Evolutionary conservation across 805 yeast genomes (phyloP).

Genomic region (Yamadazyma nakazawae): DNA sequence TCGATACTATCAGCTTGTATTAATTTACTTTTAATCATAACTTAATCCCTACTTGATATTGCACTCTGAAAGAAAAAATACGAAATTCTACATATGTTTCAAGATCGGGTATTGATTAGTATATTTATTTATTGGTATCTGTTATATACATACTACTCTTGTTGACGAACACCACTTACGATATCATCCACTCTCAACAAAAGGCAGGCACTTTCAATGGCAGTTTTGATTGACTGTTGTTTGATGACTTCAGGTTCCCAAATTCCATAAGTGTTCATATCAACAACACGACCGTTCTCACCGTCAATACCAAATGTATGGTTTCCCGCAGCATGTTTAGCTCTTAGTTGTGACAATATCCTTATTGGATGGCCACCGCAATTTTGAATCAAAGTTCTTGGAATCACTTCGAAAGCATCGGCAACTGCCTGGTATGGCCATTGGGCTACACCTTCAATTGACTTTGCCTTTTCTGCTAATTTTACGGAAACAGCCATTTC

Average conservation of each 20-base stretch:
- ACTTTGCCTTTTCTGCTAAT: slow-evolving; percentile 85
- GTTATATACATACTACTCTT: slow-evolving; percentile 2
- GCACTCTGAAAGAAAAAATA: too few relatives aligned
- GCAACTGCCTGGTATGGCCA: slow-evolving; percentile 99
- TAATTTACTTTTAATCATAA: too few relatives aligned
- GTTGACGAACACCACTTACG: slow-evolving; percentile 86
- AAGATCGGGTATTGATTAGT: too few relatives aligned
- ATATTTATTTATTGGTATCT: too few relatives aligned
- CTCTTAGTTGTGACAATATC: slow-evolving; percentile 84
- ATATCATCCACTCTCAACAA: slow-evolving; percentile 95
- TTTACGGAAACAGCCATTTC: slow-evolving; percentile 96
- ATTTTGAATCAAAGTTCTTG: slow-evolving; percentile 94
- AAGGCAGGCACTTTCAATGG: slow-evolving; percentile 94
- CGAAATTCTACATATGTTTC: too few relatives aligned
- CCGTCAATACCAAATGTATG: slow-evolving; percentile 92
- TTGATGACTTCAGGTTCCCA: slow-evolving; percentile 99
- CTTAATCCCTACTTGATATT: too few relatives aligned
- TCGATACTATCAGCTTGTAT: too few relatives aligned
- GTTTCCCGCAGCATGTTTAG: slow-evolving; percentile 91
- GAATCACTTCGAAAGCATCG: slow-evolving; percentile 97
- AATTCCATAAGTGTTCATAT: slow-evolving; percentile 92
- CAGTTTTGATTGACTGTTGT: slow-evolving; percentile 96
- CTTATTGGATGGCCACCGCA: slow-evolving; percentile 97
- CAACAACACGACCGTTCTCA: slow-evolving; percentile 88
- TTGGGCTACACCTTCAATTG: slow-evolving; percentile 91